A percentile compares a stretch with the other conserved stretches of the same genome.
These are phyloP conservation scores for Rhynchosporium secalis DNA, from an alignment of 2,329 filamentous ascomycete genomes.

Conservation along the genomic window DNA sequence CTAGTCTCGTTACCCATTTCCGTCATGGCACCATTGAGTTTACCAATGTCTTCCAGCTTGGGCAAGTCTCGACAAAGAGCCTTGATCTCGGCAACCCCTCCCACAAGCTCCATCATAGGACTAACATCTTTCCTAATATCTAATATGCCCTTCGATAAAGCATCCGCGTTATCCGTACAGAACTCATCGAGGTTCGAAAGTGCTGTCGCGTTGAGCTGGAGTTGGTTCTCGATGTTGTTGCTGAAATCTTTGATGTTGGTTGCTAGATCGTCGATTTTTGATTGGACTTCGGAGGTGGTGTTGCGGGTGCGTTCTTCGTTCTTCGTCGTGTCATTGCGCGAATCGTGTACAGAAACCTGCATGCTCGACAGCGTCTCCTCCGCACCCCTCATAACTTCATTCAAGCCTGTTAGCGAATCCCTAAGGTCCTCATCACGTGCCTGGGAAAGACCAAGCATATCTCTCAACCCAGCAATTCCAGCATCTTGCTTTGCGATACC, in stretches of 20 bases:
- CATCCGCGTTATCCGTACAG: neutral
- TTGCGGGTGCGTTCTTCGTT: conserved; percentile 4
- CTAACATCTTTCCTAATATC: conserved; percentile 4
- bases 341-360: neutral
- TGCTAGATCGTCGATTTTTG: conserved; percentile 8
- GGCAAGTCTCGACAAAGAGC: too few relatives aligned
- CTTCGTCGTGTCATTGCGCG: conserved; percentile 17
- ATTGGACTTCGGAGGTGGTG: conserved; percentile 15
- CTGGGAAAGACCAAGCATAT: conserved; percentile 1
- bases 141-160: neutral
- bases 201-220: neutral
- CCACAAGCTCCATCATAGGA: conserved; percentile 7
- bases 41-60: too few relatives aligned
- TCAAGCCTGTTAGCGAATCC: neutral
- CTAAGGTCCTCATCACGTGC: conserved; percentile 6
- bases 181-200: conserved; percentile 1
- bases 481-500: conserved; percentile 11
- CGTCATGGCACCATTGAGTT: too few relatives aligned
- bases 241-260: neutral
- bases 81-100: conserved; percentile 1
- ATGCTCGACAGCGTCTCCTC: neutral
- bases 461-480: conserved; percentile 3
- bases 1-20: neutral
- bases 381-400: neutral
- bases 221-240: neutral